Conservation (phyloP, 176 grass and related monocot genomes). For the Otatea glauca region DNA sequence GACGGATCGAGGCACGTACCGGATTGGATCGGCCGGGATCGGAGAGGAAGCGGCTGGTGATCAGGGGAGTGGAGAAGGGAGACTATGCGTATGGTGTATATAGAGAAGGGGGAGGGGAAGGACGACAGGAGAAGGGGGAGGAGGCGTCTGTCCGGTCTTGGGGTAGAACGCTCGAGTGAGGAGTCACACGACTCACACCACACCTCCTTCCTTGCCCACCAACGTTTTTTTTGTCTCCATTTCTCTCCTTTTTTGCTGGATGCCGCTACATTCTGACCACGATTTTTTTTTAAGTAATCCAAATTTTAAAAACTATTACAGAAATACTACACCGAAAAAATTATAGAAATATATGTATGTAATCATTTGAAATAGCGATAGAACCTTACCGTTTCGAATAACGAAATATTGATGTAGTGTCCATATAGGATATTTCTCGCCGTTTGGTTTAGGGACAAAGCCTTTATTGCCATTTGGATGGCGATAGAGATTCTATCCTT, state of each 20-base stretch:
- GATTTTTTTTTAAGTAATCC: no score
- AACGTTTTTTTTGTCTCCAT: background rate
- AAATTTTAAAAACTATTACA: no score
- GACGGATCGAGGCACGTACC: conserved; percentile 53
- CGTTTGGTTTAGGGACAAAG: no score
- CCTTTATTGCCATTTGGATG: no score
- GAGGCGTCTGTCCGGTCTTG: background rate
- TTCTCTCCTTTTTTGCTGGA: background rate
- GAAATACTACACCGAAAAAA: no score
- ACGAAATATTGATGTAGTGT: no score
- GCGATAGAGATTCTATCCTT: no score
- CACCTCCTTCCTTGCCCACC: background rate
- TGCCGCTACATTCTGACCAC: background rate
- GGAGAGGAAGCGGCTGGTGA: conserved; percentile 40
- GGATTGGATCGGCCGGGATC: conserved; percentile 42
- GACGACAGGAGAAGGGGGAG: background rate
- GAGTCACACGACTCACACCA: background rate
- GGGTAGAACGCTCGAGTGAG: background rate
- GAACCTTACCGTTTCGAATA: no score
- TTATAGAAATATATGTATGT: no score
- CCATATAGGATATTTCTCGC: no score
- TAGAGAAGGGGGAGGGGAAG: background rate
- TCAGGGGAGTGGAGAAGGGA: conserved; percentile 45
- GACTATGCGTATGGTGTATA: conserved; percentile 23
- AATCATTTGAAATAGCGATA: no score